Percentiles rank a stretch among this genome's conserved stretches.
These are phyloP conservation scores for Macadamia tetraphylla DNA, from an alignment of 164 flowering plant species.

Conservation along the genomic window DNA sequence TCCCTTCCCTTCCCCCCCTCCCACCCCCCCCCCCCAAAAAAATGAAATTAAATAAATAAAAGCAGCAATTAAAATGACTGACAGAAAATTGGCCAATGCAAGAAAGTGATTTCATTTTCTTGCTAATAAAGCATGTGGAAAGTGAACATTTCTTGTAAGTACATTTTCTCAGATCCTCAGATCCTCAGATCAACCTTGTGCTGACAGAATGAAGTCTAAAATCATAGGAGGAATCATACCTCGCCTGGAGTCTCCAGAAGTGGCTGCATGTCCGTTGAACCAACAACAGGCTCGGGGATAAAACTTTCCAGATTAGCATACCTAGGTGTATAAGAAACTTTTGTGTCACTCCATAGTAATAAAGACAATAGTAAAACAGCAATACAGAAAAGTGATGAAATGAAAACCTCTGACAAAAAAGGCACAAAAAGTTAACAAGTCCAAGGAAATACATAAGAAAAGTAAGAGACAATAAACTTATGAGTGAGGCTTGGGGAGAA, in stretches of 20 bases:
- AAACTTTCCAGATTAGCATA: constrained; percentile 44
- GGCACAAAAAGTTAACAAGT: background rate
- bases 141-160: too few relatives aligned
- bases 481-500: too few relatives aligned
- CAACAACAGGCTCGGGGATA: constrained; percentile 56
- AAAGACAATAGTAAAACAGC: background rate
- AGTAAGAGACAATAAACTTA: background rate
- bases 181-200: too few relatives aligned
- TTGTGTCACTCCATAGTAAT: background rate
- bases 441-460: background rate
- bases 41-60: too few relatives aligned
- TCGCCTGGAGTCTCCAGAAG: constrained; percentile 97
- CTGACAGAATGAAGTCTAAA: background rate
- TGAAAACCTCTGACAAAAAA: background rate
- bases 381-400: background rate
- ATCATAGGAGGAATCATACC: constrained; percentile 34
- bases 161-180: too few relatives aligned
- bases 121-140: too few relatives aligned
- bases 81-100: too few relatives aligned
- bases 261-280: constrained; percentile 74
- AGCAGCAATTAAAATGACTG: too few relatives aligned
- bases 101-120: too few relatives aligned
- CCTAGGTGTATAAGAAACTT: constrained; percentile 24
- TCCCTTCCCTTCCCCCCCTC: too few relatives aligned
- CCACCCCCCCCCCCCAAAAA: too few relatives aligned